Evolutionary conservation across 1,284 basidiomycete genomes (phyloP), one percentile per base, ranked within the genome.

Genomic region (Ceratobasidium sp.): DNA sequence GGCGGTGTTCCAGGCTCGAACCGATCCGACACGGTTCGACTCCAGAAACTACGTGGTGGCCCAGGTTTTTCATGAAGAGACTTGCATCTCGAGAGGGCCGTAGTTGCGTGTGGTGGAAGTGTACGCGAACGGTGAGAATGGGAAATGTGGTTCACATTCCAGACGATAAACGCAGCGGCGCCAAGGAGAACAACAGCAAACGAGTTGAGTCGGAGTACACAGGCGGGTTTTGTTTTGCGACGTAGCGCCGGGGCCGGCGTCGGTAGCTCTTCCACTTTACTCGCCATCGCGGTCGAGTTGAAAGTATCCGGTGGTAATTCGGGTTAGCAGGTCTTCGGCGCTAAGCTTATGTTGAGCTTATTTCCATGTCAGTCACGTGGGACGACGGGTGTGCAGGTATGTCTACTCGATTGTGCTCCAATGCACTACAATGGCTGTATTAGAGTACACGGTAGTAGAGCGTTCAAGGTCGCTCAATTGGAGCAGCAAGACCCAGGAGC

Each of bases 1-100:
- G 91, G 86, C 56, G 88, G 88, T 0, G 92, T 93, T 2, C 91
- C 92, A 6, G 85, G 84, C 73, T 92, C 94, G 81, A 89, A 94
- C 56, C 95, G 87, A 83, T 97, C 95, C 5, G 92, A 95, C 51
- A 84, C 84, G 7, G 88, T 88, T 15, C 95, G 89, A 42, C 66
- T 51, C 63, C 85, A 83, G 82, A 93, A 94, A 40, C 86, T 82
- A 0, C 85, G 82, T 18, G 90, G 86, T 10, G 92, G 89, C 0
- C 89, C 88, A 15, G 87, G 86, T 55, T 78, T 82, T 7, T 80
- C 53, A 20, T 80, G 63, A 12, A 82, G 73, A 20, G 72, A 79
- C n/a, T 81, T 60, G 75, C 82, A 83, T 33, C 77, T 81, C 15
- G 79, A 75, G 51, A 83, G 46, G 23, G 82, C 73, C 20, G 79